These are phyloP conservation scores for Coemansia sp. DNA, from an alignment of 192 early-diverging fungal species.

Conservation along the genomic window DNA sequence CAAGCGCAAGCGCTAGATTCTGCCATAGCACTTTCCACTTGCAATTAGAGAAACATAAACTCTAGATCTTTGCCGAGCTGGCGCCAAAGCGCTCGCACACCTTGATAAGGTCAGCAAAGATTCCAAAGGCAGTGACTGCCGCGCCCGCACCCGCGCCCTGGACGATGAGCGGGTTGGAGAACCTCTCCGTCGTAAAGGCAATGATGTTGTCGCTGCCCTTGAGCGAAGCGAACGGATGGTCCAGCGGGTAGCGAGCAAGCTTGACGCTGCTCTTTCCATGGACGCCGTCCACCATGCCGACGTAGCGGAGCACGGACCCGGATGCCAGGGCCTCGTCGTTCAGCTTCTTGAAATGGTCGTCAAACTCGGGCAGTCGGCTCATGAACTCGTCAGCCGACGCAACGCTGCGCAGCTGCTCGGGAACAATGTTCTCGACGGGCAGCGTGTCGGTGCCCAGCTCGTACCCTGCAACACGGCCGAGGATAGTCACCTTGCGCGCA, in stretches of 20 bases:
- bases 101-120: constrained; percentile 90
- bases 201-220: constrained; percentile 99
- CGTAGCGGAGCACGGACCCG: constrained; percentile 84
- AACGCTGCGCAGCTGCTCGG: constrained; percentile 68
- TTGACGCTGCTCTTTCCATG: constrained; percentile 68
- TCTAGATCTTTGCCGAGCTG: too few species aligned
- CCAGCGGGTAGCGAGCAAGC: constrained; percentile 68
- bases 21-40: neutral
- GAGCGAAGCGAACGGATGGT: constrained; percentile 92
- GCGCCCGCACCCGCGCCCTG: constrained; percentile 96
- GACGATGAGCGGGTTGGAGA: constrained; percentile 92
- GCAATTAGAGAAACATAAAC: too few species aligned
- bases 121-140: constrained; percentile 96
- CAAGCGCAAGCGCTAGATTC: constrained; percentile 41
- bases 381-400: constrained; percentile 79
- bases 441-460: constrained; percentile 69
- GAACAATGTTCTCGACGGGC: constrained; percentile 94
- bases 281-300: constrained; percentile 77
- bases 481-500: constrained; percentile 90
- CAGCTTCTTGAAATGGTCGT: constrained; percentile 76
- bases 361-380: constrained; percentile 72
- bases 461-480: constrained; percentile 84
- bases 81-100: constrained; percentile 60
- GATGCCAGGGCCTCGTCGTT: constrained; percentile 69
- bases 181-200: constrained; percentile 88